Percentiles rank a stretch among this genome's conserved stretches.
These are phyloP conservation scores for Cynanchum wilfordii DNA, from an alignment of 257 asterid genomes.

Conservation along the genomic window DNA sequence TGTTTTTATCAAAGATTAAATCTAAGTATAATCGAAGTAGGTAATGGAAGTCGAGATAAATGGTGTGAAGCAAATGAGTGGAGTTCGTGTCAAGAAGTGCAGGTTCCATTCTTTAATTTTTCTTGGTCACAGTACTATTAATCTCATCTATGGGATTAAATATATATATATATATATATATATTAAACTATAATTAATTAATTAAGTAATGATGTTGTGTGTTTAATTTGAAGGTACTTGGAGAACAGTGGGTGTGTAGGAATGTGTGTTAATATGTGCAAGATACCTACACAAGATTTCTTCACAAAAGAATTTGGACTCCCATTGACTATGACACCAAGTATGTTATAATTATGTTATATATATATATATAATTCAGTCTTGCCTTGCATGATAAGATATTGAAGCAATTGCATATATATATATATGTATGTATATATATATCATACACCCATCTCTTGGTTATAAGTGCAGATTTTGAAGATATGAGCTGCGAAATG, in stretches of 20 bases:
- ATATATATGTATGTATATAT: too few species aligned
- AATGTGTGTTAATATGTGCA: constrained; percentile 93
- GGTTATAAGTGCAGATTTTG: constrained; percentile 50
- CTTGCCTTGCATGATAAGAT: background rate
- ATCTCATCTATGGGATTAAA: too few species aligned
- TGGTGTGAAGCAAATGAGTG: constrained; percentile 86
- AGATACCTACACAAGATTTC: constrained; percentile 93
- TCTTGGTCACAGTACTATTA: too few species aligned
- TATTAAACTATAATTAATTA: too few species aligned
- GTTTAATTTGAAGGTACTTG: constrained; percentile 50
- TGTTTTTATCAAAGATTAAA: too few species aligned
- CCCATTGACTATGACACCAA: constrained; percentile 90
- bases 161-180: too few species aligned
- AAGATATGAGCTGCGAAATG: constrained; percentile 98
- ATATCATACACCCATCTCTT: background rate
- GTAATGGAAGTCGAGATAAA: constrained; percentile 77
- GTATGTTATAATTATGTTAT: constrained; percentile 27
- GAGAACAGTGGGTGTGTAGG: constrained; percentile 97
- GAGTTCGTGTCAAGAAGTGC: constrained; percentile 95
- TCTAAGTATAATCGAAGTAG: constrained; percentile 32
- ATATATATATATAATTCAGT: too few species aligned
- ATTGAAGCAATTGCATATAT: too few species aligned
- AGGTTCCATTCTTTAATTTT: constrained; percentile 29
- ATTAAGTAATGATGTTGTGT: background rate
- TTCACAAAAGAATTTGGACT: constrained; percentile 97